Evolutionary conservation across 2,329 filamentous ascomycete genomes (phyloP).

Genomic region (Cytospora schulzeri): DNA sequence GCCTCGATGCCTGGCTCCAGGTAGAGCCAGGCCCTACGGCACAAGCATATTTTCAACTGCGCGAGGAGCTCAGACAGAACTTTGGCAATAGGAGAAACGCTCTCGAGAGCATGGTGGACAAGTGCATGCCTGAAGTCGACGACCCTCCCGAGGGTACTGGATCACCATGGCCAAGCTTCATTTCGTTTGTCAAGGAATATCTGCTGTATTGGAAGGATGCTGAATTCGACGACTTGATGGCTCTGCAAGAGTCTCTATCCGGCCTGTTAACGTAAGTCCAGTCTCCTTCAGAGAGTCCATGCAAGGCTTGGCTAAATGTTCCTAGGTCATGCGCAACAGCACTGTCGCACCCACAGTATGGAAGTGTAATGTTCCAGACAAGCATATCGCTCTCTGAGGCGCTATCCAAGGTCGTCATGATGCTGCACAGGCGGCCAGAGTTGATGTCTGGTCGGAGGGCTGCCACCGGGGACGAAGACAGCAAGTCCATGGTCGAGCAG

Average conservation of each 20-base stretch:
- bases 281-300: neutral
- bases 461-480: conserved; percentile 65
- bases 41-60: conserved; percentile 63
- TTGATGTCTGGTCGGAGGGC: conserved; percentile 65
- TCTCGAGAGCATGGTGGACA: conserved; percentile 65
- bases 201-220: conserved; percentile 80
- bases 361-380: conserved; percentile 79
- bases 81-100: conserved; percentile 49
- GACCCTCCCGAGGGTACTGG: conserved; percentile 65
- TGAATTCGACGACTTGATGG: conserved; percentile 72
- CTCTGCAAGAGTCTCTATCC: conserved; percentile 74
- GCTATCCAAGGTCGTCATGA: conserved; percentile 81
- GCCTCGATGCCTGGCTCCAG: conserved; percentile 70
- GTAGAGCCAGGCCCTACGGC: conserved; percentile 72
- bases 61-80: conserved; percentile 63
- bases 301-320: conserved; percentile 5
- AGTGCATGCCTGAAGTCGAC: conserved; percentile 64
- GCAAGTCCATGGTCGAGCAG: conserved; percentile 80
- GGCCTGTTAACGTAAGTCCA: conserved; percentile 70
- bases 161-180: conserved; percentile 74
- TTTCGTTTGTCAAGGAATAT: conserved; percentile 79
- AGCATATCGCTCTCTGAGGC: conserved; percentile 81
- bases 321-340: conserved; percentile 79
- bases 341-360: conserved; percentile 76
- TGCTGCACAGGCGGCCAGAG: conserved; percentile 77